Conservation (phyloP, 306 rosid species). For the Quillaja saponaria region DNA sequence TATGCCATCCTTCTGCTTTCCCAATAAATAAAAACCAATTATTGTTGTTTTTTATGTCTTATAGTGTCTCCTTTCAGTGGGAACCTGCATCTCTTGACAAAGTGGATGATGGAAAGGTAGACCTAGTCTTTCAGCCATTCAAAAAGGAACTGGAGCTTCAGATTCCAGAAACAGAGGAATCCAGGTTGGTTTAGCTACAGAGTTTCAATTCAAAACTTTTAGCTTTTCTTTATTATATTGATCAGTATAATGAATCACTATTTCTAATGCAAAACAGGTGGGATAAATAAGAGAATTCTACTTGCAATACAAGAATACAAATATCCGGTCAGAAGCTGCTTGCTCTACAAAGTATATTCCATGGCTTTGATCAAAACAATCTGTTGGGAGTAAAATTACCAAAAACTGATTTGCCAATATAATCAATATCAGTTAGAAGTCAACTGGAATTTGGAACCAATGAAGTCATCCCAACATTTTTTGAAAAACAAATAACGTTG, state of each 20-base stretch:
- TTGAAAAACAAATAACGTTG: too few relatives aligned
- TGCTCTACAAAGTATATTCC: background rate
- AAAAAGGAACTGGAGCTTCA: slow-evolving; percentile 69
- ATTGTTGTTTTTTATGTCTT: background rate
- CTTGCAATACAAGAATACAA: slow-evolving; percentile 38
- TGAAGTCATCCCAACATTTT: too few relatives aligned
- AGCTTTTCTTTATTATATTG: background rate
- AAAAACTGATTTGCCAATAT: too few relatives aligned
- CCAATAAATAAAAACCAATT: background rate
- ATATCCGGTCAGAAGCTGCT: slow-evolving; percentile 22
- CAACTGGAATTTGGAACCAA: too few relatives aligned
- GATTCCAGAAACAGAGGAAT: slow-evolving; percentile 59
- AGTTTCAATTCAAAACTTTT: slow-evolving; percentile 1
- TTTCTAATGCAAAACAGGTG: slow-evolving; percentile 55
- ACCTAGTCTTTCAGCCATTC: slow-evolving; percentile 60
- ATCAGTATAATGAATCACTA: background rate
- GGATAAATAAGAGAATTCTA: slow-evolving; percentile 72
- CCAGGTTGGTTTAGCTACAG: slow-evolving; percentile 49
- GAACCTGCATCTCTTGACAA: slow-evolving; percentile 63
- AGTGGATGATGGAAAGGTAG: slow-evolving; percentile 55
- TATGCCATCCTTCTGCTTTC: background rate
- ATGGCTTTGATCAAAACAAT: too few relatives aligned
- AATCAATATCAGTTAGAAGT: too few relatives aligned
- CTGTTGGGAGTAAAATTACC: too few relatives aligned
- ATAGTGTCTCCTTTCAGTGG: slow-evolving; percentile 58